These are phyloP conservation scores for Neurospora sp. DNA, from an alignment of 495 filamentous ascomycete species.

Conservation along the genomic window DNA sequence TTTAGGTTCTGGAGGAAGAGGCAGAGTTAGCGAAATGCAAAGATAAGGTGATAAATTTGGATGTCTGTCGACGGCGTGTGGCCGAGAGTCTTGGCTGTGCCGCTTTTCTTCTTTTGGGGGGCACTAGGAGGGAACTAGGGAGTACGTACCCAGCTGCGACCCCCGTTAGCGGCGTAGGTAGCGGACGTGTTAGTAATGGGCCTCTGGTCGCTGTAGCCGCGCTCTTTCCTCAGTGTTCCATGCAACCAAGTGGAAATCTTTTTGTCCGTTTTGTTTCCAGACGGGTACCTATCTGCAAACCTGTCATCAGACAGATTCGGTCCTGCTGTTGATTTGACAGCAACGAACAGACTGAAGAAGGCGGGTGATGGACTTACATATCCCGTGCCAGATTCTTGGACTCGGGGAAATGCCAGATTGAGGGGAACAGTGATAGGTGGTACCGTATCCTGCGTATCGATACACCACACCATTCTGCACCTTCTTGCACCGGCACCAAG, in stretches of 20 bases:
- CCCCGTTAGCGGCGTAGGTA: neutral
- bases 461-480: neutral
- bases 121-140: neutral
- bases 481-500: neutral
- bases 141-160: neutral
- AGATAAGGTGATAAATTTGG: neutral
- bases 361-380: neutral
- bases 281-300: neutral
- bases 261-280: neutral
- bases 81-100: neutral
- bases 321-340: neutral
- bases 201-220: neutral
- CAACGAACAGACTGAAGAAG: neutral
- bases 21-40: neutral
- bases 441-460: neutral
- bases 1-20: neutral
- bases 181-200: neutral
- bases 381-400: neutral
- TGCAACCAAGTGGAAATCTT: neutral
- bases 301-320: neutral
- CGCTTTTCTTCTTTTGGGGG: neutral
- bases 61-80: neutral
- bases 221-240: neutral
- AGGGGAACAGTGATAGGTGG: neutral
- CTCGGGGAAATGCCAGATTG: neutral